Evolutionary conservation across 768 basidiomycete genomes (phyloP).

Genomic region (Daedaleopsis nitida): DNA sequence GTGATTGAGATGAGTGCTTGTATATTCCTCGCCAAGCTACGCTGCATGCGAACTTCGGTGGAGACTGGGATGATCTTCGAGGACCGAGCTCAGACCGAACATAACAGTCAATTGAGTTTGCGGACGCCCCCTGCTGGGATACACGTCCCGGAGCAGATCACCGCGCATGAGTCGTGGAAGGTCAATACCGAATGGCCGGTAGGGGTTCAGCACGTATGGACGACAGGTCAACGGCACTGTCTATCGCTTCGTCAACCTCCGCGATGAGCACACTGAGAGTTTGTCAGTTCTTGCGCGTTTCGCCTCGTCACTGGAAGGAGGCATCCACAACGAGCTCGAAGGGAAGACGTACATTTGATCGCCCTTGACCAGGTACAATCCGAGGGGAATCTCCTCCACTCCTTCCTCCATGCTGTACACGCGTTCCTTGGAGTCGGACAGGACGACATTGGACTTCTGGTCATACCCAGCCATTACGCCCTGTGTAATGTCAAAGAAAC

Average conservation of each 20-base stretch:
- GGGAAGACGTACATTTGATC: slow-evolving; percentile 88
- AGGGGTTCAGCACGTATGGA: slow-evolving; percentile 88
- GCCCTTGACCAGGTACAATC: slow-evolving; percentile 96
- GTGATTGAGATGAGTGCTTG: no score
- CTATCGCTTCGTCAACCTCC: slow-evolving; percentile 83
- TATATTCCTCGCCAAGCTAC: no score
- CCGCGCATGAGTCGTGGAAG: background rate
- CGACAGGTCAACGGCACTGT: slow-evolving; percentile 71
- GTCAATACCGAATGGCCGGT: slow-evolving; percentile 74
- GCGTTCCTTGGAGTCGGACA: slow-evolving; percentile 92
- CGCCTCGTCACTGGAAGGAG: background rate
- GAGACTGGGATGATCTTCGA: no score
- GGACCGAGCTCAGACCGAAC: no score
- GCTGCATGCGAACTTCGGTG: no score
- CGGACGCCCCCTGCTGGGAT: no score
- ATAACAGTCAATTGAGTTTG: no score
- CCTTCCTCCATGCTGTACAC: slow-evolving; percentile 90
- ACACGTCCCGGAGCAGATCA: no score
- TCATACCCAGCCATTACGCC: slow-evolving; percentile 92
- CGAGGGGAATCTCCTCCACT: slow-evolving; percentile 92
- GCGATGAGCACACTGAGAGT: slow-evolving; percentile 69
- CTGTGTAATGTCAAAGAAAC: slow-evolving; percentile 39
- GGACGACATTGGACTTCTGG: slow-evolving; percentile 94
- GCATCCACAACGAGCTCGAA: background rate
- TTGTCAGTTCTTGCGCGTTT: slow-evolving; percentile 5